A percentile compares a stretch with the other conserved stretches of the same genome.
phyloP scores from a whole-genome alignment of 2,329 filamentous ascomycete species.

The Gremmenia infestans region DNA sequence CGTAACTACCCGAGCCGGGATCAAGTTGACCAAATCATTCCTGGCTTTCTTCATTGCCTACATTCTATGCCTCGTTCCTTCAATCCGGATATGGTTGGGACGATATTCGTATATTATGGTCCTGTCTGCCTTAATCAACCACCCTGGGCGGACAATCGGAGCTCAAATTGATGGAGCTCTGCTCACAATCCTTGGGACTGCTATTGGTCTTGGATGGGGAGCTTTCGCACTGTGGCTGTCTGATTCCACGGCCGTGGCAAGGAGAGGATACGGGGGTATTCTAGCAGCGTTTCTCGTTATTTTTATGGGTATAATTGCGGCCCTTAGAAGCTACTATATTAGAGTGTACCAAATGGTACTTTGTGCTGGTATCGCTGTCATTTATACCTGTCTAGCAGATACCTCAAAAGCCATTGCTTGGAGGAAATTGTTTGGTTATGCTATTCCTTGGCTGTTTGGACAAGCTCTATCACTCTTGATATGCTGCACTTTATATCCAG shows the following conservation, averaged over 20 bases:
- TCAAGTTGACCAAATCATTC: slow-evolving; percentile 49
- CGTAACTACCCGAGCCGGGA: slow-evolving; percentile 45
- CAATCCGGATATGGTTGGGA: slow-evolving; percentile 46
- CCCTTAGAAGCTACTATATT: slow-evolving; percentile 50
- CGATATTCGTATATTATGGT: slow-evolving; percentile 51
- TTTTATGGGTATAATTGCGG: slow-evolving; percentile 48
- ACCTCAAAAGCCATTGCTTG: slow-evolving; percentile 42
- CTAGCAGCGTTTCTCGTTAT: slow-evolving; percentile 50
- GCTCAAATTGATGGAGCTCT: slow-evolving; percentile 52
- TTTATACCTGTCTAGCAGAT: slow-evolving; percentile 49
- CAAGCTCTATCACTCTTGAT: slow-evolving; percentile 48
- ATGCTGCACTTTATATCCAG: slow-evolving; percentile 46
- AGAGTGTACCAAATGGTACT: slow-evolving; percentile 51
- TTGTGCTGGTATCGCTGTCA: slow-evolving; percentile 50
- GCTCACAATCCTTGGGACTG: slow-evolving; percentile 49
- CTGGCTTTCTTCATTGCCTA: slow-evolving; percentile 54
- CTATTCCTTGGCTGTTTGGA: slow-evolving; percentile 51
- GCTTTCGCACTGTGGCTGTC: slow-evolving; percentile 49
- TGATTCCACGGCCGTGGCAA: slow-evolving; percentile 42
- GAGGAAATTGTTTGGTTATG: slow-evolving; percentile 47
- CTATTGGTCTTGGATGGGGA: slow-evolving; percentile 51
- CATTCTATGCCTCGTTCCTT: slow-evolving; percentile 48
- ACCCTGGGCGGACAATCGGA: slow-evolving; percentile 50
- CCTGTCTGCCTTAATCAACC: slow-evolving; percentile 53
- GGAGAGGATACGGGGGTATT: slow-evolving; percentile 48